Evolutionary conservation across 768 basidiomycete species (phyloP).

Genomic region (Tricholoma hemisulphureum): DNA sequence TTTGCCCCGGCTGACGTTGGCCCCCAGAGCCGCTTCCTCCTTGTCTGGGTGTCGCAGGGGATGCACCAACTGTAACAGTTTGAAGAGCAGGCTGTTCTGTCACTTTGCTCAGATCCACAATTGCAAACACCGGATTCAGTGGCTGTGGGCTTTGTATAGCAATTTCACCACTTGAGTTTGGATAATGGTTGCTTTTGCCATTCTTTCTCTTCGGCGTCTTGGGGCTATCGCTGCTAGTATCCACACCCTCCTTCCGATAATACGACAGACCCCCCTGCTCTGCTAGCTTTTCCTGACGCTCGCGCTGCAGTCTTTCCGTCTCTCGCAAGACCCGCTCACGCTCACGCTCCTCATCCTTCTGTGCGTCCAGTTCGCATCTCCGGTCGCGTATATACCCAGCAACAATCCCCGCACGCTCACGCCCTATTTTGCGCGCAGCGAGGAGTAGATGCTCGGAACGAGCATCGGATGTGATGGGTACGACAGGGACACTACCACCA

Average conservation of each 20-base stretch:
- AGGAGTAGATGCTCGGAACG: conserved; percentile 68
- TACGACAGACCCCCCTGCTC: conserved; percentile 17
- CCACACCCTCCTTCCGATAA: conserved; percentile 15
- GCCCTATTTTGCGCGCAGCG: conserved; percentile 69
- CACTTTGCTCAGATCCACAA: neutral
- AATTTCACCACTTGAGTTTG: neutral
- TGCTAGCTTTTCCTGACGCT: conserved; percentile 26
- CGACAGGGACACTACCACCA: conserved; percentile 18
- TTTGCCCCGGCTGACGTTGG: conserved; percentile 14
- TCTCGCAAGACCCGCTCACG: conserved; percentile 28
- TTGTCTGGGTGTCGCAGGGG: conserved; percentile 18
- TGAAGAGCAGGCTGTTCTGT: neutral
- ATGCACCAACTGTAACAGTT: neutral
- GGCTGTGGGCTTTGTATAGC: conserved; percentile 17
- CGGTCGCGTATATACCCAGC: conserved; percentile 48
- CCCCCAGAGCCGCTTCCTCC: neutral
- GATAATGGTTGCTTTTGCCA: neutral
- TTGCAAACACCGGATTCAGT: conserved; percentile 16
- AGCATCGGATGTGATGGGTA: conserved; percentile 56
- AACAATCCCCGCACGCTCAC: conserved; percentile 54
- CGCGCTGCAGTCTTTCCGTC: conserved; percentile 29
- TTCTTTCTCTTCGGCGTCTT: conserved; percentile 19
- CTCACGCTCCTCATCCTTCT: conserved; percentile 28
- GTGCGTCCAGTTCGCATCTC: conserved; percentile 37
- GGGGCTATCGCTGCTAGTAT: conserved; percentile 4